Base-by-base conservation (phyloP, 2,329 filamentous ascomycete species). In the Diatrype stigma region DNA sequence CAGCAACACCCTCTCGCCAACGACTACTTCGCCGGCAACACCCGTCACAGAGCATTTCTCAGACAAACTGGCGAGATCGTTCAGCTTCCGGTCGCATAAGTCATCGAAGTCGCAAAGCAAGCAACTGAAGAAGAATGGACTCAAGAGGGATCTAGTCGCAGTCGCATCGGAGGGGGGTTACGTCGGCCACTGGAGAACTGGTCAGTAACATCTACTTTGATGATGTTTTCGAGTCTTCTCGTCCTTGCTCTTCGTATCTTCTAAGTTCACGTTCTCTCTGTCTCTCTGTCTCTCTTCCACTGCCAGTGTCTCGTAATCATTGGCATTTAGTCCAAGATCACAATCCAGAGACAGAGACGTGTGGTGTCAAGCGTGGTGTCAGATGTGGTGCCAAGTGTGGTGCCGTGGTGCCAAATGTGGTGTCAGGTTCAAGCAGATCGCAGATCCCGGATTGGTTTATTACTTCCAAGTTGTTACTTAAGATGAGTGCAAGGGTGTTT, bases 11-110 rank as follows among this genome's bases (percentile, higher is more conserved):
- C 58, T 60, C 46, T 58, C 60, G 28, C 62, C 63, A 48, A 59
- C 56, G 42, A 61, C 63, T 47, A 60, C 57, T 40, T 63, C 64
- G 12, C 64, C 63, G 35, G 57, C 53, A 5, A 67, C 65, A 1
- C 65, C 64, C 30, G 59, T 62, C 37, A 52, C 60, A 12, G 40
- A 44, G 28, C 57, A 59, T 35, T 66, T 65, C 49, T 56, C 63
- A 16, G 63, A 59, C 42, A 61, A 57, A 21, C 60, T 67, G 48
- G 56, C 51, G 16, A 60, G 63, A 47, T 59, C 60, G 17, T 63
- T 65, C 47, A 63, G 60, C 54, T 52, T 65, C 26, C 58, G 62
- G 30, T 61, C 62, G 17, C 22, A 45, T 6, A 58, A 55, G 19
- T 60, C 57, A 12, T 59, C 56, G 3, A 58, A 55, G 42, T 51